Percentiles rank a stretch among this genome's conserved stretches.
phyloP scores from a whole-genome alignment of 1,284 basidiomycete genomes.

The Microbotryum lychnidis-dioicae region DNA sequence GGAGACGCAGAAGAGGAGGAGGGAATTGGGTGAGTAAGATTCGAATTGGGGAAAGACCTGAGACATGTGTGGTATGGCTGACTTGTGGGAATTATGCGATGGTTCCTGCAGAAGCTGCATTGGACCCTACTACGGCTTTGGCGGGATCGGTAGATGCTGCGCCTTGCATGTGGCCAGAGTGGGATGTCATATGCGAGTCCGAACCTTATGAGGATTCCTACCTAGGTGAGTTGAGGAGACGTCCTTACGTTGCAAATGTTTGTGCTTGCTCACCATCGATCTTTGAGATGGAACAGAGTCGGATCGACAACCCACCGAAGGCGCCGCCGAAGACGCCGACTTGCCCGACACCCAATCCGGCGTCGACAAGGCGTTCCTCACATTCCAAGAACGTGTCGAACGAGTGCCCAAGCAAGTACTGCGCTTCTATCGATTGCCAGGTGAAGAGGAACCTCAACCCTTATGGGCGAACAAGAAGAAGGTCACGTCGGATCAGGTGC shows the following conservation, averaged over 20 bases:
- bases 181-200: conserved; percentile 21
- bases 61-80: too few species aligned
- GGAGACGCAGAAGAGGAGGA: conserved; percentile 6
- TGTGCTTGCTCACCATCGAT: too few species aligned
- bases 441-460: conserved; percentile 21
- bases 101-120: background rate
- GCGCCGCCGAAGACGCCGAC: conserved; percentile 17
- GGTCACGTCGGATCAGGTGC: conserved; percentile 8
- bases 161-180: conserved; percentile 12
- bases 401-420: conserved; percentile 28
- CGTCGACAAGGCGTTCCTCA: conserved; percentile 25
- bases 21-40: conserved; percentile 2
- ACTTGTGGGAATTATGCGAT: background rate
- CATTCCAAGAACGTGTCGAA: conserved; percentile 29
- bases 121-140: conserved; percentile 2
- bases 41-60: background rate
- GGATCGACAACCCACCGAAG: background rate
- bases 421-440: conserved; percentile 29
- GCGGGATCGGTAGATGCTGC: background rate
- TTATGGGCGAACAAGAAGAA: conserved; percentile 16
- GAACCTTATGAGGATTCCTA: conserved; percentile 30
- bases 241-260: too few species aligned
- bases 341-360: conserved; percentile 22
- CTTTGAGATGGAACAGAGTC: background rate
- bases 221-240: conserved; percentile 4